Evolutionary conservation across 345 rosid species (phyloP).

Genomic region (Schrenkiella parvula): DNA sequence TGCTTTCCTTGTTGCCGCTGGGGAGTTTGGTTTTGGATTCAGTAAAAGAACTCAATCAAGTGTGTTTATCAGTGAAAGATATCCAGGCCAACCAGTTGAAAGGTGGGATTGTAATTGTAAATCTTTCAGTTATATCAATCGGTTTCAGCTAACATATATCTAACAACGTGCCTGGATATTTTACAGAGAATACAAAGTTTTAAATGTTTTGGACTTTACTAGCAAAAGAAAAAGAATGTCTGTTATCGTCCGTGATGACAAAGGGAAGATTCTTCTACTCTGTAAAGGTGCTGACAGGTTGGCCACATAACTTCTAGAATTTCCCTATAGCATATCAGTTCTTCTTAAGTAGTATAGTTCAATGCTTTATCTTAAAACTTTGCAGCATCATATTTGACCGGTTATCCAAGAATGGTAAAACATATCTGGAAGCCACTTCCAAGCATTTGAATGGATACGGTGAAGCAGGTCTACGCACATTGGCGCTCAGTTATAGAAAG

Average conservation of each 20-base stretch:
- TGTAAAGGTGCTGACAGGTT: conserved; percentile 93
- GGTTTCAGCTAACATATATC: neutral
- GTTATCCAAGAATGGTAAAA: conserved; percentile 54
- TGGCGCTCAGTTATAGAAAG: conserved; percentile 55
- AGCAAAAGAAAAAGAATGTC: conserved; percentile 83
- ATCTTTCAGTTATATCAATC: neutral
- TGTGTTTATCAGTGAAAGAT: conserved; percentile 43
- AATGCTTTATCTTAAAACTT: conserved; percentile 7
- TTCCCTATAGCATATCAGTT: conserved; percentile 10
- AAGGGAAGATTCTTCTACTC: conserved; percentile 59
- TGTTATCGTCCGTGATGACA: conserved; percentile 56
- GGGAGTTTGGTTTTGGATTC: conserved; percentile 69
- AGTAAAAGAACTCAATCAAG: conserved; percentile 58
- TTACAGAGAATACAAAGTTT: conserved; percentile 62
- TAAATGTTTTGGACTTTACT: conserved; percentile 64
- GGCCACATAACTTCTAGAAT: conserved; percentile 11
- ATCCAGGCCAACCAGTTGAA: conserved; percentile 39
- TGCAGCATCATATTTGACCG: conserved; percentile 68
- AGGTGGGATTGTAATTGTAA: conserved; percentile 37
- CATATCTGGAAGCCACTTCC: conserved; percentile 45
- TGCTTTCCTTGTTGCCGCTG: conserved; percentile 63
- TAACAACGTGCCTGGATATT: neutral
- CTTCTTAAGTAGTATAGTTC: neutral
- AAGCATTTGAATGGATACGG: conserved; percentile 51
- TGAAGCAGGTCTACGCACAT: conserved; percentile 70